Percentiles rank a stretch among this genome's conserved stretches.
Conservation (phyloP, 208 protist species). For the Acanthamoeba healyi region DNA sequence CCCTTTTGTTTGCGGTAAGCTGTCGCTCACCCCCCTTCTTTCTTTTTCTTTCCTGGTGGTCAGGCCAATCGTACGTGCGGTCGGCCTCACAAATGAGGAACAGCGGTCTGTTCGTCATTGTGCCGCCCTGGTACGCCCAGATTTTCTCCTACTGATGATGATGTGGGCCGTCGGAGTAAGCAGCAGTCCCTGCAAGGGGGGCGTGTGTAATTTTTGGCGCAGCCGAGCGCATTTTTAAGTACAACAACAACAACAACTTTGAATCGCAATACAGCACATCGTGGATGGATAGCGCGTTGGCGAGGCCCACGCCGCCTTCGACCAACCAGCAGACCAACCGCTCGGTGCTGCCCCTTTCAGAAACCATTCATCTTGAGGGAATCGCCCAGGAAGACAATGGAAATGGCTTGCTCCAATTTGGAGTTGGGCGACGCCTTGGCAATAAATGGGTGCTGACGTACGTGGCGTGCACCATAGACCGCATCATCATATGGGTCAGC, state of each 20-base stretch:
- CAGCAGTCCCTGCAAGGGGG: too few relatives aligned
- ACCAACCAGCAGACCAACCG: too few relatives aligned
- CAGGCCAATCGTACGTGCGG: conserved; percentile 79
- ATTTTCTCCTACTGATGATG: conserved; percentile 86
- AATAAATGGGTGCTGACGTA: conserved; percentile 65
- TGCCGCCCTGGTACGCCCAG: conserved; percentile 87
- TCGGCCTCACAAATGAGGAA: conserved; percentile 82
- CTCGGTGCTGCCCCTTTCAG: neutral
- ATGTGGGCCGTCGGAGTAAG: too few relatives aligned
- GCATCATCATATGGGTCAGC: neutral
- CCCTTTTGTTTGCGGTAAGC: neutral
- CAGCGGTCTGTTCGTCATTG: conserved; percentile 84
- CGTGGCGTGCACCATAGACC: too few relatives aligned
- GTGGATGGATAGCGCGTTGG: too few relatives aligned
- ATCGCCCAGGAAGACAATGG: conserved; percentile 61
- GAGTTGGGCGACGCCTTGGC: conserved; percentile 32
- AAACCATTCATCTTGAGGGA: conserved; percentile 59
- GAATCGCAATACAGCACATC: too few relatives aligned
- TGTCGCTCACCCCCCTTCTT: neutral
- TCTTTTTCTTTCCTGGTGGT: too few relatives aligned
- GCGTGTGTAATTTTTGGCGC: too few relatives aligned
- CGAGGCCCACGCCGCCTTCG: too few relatives aligned
- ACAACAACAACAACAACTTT: too few relatives aligned
- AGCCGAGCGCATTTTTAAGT: too few relatives aligned
- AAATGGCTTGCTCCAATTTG: conserved; percentile 43